Evolutionary conservation across 2,329 filamentous ascomycete genomes (phyloP).

Genomic region (Trichophyton schoenleinii): DNA sequence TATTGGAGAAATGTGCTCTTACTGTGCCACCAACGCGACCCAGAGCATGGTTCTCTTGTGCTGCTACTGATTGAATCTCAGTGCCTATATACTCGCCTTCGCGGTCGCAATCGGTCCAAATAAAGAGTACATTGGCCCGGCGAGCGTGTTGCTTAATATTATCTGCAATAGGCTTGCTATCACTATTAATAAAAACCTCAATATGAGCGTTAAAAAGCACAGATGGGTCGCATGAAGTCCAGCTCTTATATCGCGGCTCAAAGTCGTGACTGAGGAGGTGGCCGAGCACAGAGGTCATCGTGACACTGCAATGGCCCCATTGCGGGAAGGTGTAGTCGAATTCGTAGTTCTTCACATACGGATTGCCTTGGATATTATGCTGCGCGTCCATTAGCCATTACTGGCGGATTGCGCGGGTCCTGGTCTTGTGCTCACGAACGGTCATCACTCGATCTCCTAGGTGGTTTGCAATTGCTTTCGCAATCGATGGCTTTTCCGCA

Average conservation of each 20-base stretch:
- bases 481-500: constrained; percentile 6
- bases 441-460: constrained; percentile 3
- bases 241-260: constrained; percentile 6
- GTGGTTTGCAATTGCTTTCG: constrained; percentile 6
- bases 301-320: constrained; percentile 4
- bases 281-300: constrained; percentile 5
- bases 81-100: constrained; percentile 4
- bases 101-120: constrained; percentile 4
- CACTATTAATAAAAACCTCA: constrained; percentile 2
- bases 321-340: constrained; percentile 4
- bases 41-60: constrained; percentile 3
- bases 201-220: constrained; percentile 5
- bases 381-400: constrained; percentile 2
- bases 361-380: constrained; percentile 6
- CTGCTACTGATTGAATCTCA: constrained; percentile 2
- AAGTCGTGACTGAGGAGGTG: constrained; percentile 4
- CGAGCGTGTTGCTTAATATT: constrained; percentile 5
- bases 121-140: constrained; percentile 5
- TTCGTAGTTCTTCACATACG: constrained; percentile 5
- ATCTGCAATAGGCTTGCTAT: not conserved
- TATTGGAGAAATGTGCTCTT: constrained; percentile 5
- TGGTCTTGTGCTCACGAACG: not conserved
- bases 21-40: constrained; percentile 6
- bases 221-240: constrained; percentile 6
- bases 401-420: constrained; percentile 1